Conservation (phyloP, 331 rosid species). For the Pyrus hybrid region DNA sequence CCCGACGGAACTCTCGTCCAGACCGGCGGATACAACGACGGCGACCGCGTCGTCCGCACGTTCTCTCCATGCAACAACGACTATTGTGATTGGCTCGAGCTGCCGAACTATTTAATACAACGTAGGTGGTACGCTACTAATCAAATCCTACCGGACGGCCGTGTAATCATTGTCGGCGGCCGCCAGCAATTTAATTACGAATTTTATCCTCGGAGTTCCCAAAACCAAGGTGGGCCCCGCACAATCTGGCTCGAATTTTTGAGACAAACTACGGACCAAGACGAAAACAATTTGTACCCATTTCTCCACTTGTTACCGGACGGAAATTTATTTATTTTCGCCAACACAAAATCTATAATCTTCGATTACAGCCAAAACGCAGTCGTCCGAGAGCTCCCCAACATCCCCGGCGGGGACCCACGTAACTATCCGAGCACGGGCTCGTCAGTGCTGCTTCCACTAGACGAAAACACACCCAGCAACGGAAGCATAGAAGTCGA, state of each 20-base stretch:
- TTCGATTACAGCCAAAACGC: conserved; percentile 38
- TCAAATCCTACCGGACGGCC: conserved; percentile 57
- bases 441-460: conserved; percentile 65
- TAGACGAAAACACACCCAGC: conserved; percentile 32
- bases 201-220: conserved; percentile 31
- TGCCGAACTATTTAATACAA: conserved; percentile 26
- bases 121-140: conserved; percentile 73
- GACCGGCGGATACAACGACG: conserved; percentile 68
- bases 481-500: conserved; percentile 21
- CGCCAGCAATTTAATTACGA: conserved; percentile 65
- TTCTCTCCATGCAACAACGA: conserved; percentile 46
- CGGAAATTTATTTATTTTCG: conserved; percentile 69
- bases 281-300: conserved; percentile 66
- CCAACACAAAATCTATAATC: conserved; percentile 46
- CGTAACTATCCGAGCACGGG: conserved; percentile 76
- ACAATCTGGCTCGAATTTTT: conserved; percentile 26
- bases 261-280: conserved; percentile 31
- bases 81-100: conserved; percentile 63
- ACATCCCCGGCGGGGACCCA: conserved; percentile 48
- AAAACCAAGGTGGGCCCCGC: not conserved
- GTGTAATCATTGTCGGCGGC: conserved; percentile 55
- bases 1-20: conserved; percentile 68
- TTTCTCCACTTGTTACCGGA: conserved; percentile 64
- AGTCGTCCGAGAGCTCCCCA: conserved; percentile 47
- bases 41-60: conserved; percentile 37